Evolutionary conservation across 345 rosid species (phyloP).

Genomic region (Eucalyptus curtisii): DNA sequence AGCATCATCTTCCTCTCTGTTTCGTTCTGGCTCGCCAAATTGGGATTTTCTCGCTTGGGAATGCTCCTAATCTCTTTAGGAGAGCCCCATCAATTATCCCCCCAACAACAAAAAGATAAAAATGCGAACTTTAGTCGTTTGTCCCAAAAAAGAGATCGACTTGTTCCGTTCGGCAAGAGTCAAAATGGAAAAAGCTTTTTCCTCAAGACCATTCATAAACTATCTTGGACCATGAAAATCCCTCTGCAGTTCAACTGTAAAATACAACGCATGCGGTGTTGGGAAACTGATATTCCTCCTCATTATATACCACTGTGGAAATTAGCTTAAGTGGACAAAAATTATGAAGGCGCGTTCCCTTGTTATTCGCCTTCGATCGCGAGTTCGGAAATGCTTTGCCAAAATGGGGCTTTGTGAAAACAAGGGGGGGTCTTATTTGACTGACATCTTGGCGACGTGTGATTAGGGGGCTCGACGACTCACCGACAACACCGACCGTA

Average conservation of each 20-base stretch:
- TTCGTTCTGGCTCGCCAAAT: background rate
- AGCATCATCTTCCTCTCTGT: constrained; percentile 11
- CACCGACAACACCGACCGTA: background rate
- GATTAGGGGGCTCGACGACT: background rate
- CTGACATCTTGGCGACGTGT: background rate
- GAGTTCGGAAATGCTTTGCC: background rate
- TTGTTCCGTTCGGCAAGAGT: fast-evolving
- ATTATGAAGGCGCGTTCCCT: background rate
- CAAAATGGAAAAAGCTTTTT: background rate
- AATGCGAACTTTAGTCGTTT: background rate
- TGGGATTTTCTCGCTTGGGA: background rate
- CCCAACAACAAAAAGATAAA: background rate
- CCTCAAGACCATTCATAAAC: background rate
- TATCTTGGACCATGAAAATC: background rate
- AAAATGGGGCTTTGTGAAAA: background rate
- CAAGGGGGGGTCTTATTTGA: background rate
- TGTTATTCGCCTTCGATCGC: background rate
- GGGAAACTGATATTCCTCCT: background rate
- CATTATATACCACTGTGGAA: background rate
- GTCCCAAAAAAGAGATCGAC: background rate
- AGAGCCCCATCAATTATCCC: background rate
- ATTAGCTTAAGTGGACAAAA: background rate
- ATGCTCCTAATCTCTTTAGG: background rate
- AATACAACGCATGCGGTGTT: background rate
- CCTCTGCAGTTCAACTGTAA: background rate